A percentile compares a stretch with the other conserved stretches of the same genome.
phyloP scores from a whole-genome alignment of 371 early-diverging fungal species.

The Lichtheimia ramosa region DNA sequence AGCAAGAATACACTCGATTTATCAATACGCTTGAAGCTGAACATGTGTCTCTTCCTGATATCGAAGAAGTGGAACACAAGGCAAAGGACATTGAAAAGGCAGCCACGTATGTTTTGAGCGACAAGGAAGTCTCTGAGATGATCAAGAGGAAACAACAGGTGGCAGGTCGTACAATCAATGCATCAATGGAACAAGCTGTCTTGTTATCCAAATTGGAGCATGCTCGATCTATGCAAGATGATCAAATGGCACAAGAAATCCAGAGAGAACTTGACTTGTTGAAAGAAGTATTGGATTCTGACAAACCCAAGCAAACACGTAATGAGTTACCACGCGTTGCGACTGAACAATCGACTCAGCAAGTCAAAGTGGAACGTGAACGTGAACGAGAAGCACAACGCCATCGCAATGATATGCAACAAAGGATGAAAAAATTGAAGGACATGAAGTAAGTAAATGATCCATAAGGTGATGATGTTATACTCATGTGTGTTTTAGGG shows the following conservation, averaged over 20 bases:
- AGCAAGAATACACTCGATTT: slow-evolving; percentile 64
- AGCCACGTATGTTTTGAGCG: slow-evolving; percentile 64
- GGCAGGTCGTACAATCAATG: slow-evolving; percentile 27
- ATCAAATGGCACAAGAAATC: background rate
- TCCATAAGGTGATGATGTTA: no score
- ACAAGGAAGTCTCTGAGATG: slow-evolving; percentile 64
- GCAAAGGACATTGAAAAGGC: slow-evolving; percentile 57
- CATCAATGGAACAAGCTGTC: slow-evolving; percentile 56
- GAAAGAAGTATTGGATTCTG: slow-evolving; percentile 1
- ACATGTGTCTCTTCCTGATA: slow-evolving; percentile 43
- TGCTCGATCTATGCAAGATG: slow-evolving; percentile 13
- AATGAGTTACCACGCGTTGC: background rate
- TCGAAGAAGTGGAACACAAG: slow-evolving; percentile 58
- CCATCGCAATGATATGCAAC: background rate
- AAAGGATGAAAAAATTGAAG: background rate
- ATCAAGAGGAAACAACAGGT: slow-evolving; percentile 48
- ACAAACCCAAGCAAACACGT: background rate
- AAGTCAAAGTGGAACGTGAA: no score
- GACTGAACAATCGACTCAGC: background rate
- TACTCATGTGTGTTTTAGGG: background rate
- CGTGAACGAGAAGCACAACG: no score
- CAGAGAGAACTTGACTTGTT: background rate
- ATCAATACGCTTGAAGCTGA: slow-evolving; percentile 54
- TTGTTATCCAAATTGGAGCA: slow-evolving; percentile 40
- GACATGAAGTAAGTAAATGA: background rate